Evolutionary conservation across 768 basidiomycete species (phyloP).

Genomic region (Russula sp.): DNA sequence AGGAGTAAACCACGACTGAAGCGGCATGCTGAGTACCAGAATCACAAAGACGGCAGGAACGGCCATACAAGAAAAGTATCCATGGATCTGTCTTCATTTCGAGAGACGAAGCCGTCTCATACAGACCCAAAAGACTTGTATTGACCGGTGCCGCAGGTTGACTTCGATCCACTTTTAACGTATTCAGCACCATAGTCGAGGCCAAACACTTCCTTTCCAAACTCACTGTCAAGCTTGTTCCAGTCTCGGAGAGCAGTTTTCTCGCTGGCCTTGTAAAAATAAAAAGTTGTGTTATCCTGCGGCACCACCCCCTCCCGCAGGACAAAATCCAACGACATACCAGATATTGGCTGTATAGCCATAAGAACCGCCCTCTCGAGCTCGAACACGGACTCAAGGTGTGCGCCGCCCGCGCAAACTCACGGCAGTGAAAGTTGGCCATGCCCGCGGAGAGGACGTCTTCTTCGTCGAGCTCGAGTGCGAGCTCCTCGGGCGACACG

Average conservation of each 20-base stretch:
- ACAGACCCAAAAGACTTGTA: conserved; percentile 44
- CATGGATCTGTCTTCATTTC: conserved; percentile 64
- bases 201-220: background rate
- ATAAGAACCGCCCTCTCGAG: conserved; percentile 67
- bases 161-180: conserved; percentile 56
- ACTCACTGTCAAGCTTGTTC: conserved; percentile 74
- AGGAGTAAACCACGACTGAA: conserved; percentile 78
- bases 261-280: conserved; percentile 59
- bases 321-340: conserved; percentile 42
- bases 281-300: conserved; percentile 4
- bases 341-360: conserved; percentile 75
- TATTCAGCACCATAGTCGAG: background rate
- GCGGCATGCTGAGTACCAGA: conserved; percentile 4
- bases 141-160: conserved; percentile 66
- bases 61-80: conserved; percentile 65
- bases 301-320: background rate
- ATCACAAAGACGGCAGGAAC: background rate
- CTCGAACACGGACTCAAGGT: conserved; percentile 59
- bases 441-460: conserved; percentile 69
- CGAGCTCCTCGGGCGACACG: conserved; percentile 7
- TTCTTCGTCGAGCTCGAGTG: conserved; percentile 53
- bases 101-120: conserved; percentile 40
- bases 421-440: conserved; percentile 66
- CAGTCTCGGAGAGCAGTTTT: conserved; percentile 75
- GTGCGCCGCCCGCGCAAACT: conserved; percentile 67